phyloP scores from a whole-genome alignment of 2,329 filamentous ascomycete genomes.

The Magnaporthiopsis rhizophila region DNA sequence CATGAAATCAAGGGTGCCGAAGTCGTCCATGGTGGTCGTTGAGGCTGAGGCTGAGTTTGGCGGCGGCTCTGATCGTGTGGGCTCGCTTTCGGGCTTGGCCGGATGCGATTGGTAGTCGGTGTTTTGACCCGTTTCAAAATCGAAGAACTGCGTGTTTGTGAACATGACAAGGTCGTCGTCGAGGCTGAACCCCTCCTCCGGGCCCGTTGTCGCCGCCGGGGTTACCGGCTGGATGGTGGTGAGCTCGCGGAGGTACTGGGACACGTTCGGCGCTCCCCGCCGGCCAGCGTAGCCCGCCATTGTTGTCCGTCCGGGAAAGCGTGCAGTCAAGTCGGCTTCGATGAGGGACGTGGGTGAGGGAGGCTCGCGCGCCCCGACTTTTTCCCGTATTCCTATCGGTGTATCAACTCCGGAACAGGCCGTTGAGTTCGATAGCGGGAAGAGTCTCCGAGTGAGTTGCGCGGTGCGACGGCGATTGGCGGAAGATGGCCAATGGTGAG shows the following conservation, averaged over 20 bases:
- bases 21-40: conserved; percentile 25
- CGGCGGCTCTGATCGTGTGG: conserved; percentile 18
- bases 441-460: not conserved
- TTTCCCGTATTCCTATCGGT: too few relatives aligned
- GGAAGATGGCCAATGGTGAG: not conserved
- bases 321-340: not conserved
- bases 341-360: too few relatives aligned
- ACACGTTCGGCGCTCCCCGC: conserved; percentile 37
- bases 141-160: conserved; percentile 75
- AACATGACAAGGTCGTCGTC: conserved; percentile 71
- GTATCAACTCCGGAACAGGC: too few relatives aligned
- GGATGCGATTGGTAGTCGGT: conserved; percentile 49
- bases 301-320: not conserved
- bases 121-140: conserved; percentile 62
- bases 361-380: too few relatives aligned
- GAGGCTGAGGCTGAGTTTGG: conserved; percentile 25
- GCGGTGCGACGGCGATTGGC: not conserved
- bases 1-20: conserved; percentile 41
- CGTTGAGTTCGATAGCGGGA: not conserved
- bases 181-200: conserved; percentile 51
- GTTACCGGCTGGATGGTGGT: conserved; percentile 54
- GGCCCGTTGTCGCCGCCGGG: conserved; percentile 32
- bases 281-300: conserved; percentile 56
- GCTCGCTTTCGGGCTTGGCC: conserved; percentile 32
- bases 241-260: conserved; percentile 41